Evolutionary conservation across 129 eudicot species (phyloP).

Genomic region (Daucus carota): DH1_v3.0 NC_030385.2:30925001-30925500

Average conservation of each 20-base stretch:
- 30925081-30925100: background rate
- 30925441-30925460: background rate
- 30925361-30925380: background rate
- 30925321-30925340: background rate
- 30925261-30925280: conserved; percentile 5
- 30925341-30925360: conserved; percentile 1
- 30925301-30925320: background rate
- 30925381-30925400: background rate
- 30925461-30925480: background rate
- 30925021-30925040: too few relatives aligned
- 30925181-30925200: background rate
- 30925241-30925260: background rate
- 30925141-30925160: background rate
- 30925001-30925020: too few relatives aligned
- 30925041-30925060: too few relatives aligned
- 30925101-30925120: background rate
- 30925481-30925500: background rate
- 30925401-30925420: background rate
- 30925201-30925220: background rate
- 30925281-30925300: conserved; percentile 3
- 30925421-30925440: background rate
- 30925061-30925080: background rate
- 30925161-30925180: background rate
- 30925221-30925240: conserved; percentile 12
- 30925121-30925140: background rate